Evolutionary conservation across 2,329 filamentous ascomycete species (phyloP).

Genomic region (Decorospora gaudefroyi): DNA sequence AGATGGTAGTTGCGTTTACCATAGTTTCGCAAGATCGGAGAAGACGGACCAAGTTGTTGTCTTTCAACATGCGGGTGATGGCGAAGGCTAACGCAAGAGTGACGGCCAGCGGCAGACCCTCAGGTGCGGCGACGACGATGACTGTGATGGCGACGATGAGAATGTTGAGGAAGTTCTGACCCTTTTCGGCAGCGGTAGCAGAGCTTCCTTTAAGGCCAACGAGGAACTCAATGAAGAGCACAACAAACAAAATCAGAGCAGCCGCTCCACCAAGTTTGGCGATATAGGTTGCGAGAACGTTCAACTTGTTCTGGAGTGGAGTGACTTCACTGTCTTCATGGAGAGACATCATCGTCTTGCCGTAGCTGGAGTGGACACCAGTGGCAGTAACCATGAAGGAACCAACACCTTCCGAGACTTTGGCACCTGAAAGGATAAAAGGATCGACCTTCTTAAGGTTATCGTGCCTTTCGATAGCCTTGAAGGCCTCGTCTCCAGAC

Average conservation of each 20-base stretch:
- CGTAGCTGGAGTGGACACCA: slow-evolving; percentile 73
- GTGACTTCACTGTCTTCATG: slow-evolving; percentile 78
- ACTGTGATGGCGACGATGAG: slow-evolving; percentile 69
- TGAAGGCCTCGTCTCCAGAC: slow-evolving; percentile 67
- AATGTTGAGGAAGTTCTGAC: slow-evolving; percentile 68
- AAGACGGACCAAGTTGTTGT: slow-evolving; percentile 71
- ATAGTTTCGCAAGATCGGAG: slow-evolving; percentile 71
- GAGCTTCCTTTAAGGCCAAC: slow-evolving; percentile 63
- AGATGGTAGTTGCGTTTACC: slow-evolving; percentile 75
- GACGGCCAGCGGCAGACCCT: slow-evolving; percentile 68
- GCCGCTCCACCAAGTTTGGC: slow-evolving; percentile 76
- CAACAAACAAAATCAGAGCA: slow-evolving; percentile 78
- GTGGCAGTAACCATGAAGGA: slow-evolving; percentile 76
- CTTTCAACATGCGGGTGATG: slow-evolving; percentile 68
- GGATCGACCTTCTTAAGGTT: slow-evolving; percentile 72
- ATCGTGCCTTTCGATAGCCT: slow-evolving; percentile 65
- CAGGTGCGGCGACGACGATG: slow-evolving; percentile 69
- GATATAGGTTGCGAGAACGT: slow-evolving; percentile 77
- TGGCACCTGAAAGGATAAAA: slow-evolving; percentile 85
- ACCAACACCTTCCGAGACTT: slow-evolving; percentile 75
- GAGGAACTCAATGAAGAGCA: slow-evolving; percentile 84
- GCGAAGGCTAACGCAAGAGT: slow-evolving; percentile 70
- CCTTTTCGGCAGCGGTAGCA: slow-evolving; percentile 70
- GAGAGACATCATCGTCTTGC: slow-evolving; percentile 77
- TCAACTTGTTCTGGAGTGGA: slow-evolving; percentile 76